Conservation (phyloP, 23 red algal species). For the Porphyridium purpureum region DNA sequence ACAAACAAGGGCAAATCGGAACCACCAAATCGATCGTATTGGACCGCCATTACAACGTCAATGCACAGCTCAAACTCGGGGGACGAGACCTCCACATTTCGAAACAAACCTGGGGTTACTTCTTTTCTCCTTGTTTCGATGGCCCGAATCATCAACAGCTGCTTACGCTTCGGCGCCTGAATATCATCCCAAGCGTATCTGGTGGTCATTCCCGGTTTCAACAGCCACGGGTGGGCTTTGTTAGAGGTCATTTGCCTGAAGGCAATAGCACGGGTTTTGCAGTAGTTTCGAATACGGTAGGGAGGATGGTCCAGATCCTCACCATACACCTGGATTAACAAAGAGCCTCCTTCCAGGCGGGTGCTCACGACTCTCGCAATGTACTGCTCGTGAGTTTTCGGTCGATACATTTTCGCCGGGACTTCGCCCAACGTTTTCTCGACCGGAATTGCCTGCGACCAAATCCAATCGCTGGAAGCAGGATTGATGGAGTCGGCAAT, state of each 20-base stretch:
- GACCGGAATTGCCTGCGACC: constrained; percentile 53
- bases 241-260: constrained; percentile 59
- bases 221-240: constrained; percentile 56
- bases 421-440: constrained; percentile 32
- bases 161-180: constrained; percentile 7
- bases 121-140: too few relatives aligned
- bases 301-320: constrained; percentile 81
- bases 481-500: too few relatives aligned
- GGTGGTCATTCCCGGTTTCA: constrained; percentile 41
- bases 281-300: constrained; percentile 66
- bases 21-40: too few relatives aligned
- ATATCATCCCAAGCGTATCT: constrained; percentile 92
- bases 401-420: constrained; percentile 80
- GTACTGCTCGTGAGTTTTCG: constrained; percentile 77
- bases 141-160: constrained; percentile 20
- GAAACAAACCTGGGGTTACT: too few relatives aligned
- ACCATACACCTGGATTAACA: constrained; percentile 17
- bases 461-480: constrained; percentile 71
- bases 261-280: constrained; percentile 32
- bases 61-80: constrained; percentile 21
- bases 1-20: constrained; percentile 19
- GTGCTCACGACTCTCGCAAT: constrained; percentile 54
- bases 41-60: constrained; percentile 42
- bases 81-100: constrained; percentile 5
- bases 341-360: constrained; percentile 23